Base-by-base conservation (phyloP, 1,284 basidiomycete genomes). In the Apiotrichum montevideense region DNA sequence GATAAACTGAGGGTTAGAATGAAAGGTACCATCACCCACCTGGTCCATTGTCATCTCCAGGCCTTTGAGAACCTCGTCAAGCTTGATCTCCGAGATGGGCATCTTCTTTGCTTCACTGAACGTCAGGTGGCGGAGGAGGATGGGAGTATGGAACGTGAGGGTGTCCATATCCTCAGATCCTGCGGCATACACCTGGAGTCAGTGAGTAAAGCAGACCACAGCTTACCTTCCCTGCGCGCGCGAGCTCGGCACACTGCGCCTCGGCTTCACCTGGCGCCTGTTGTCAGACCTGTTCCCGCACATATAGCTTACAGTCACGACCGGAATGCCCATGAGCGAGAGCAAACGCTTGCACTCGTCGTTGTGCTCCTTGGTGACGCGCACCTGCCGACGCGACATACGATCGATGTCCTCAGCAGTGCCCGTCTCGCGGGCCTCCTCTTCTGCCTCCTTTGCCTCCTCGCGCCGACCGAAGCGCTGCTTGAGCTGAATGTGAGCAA, bases 141-240 rank as follows among this genome's bases (percentile, higher is more conserved):
- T 87, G 0, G 95, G 94, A 1, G 95, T 80, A 65, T 85, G 83
- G 79, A 99, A 99, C 0, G 96, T 99, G 45, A 99, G 84, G 3
- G 96, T 99, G 70, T 98, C 96, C 96, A 99, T 99, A 73, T 99
- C 96, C 78, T 98, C 96, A 0, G 93, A 97, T 6, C 96, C 96
- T 4, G 94, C 94, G 0, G 90, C 96, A 70, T 88, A 98, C 21
- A 97, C 90, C 88, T 91, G 66, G 37, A 51, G 49, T 51, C 49
- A 35, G 53, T 46, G 9, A 8, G 34, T 37, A 8, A n/a, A 29
- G 29, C 35, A 4, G n/a, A 15, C 8, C 4, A 37, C 55, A 71
- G 62, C 46, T 56, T 52, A 87, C 90, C 80, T 96, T 95, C 55
- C 92, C 94, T 8, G 91, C 92, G 35, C 93, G 84, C 14, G 92